Base-by-base conservation (phyloP, 805 yeast species). In the Hanseniaspora occidentalis region DNA sequence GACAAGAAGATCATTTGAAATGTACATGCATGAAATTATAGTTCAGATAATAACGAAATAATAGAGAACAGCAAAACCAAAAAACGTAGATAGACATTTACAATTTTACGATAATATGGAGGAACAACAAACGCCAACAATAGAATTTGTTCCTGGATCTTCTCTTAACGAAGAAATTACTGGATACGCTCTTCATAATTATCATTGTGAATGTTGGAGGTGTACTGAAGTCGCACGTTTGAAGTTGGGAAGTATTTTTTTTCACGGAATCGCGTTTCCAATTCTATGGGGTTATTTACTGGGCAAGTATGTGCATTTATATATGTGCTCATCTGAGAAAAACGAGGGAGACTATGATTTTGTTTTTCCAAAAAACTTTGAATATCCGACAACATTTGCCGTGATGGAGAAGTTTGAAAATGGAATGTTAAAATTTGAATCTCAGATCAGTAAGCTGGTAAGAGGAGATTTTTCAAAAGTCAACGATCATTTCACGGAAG, bases 191-290 rank as follows among this genome's bases (percentile, higher is more conserved):
- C 33, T 23, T 9, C 21, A 25, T 16, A 22, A 34, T 10, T n/a
- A 41, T 17, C 5, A n/a, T 3, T 41, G 43, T 35, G 40, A 10
- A 16, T 41, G 43, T 16, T 6, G 16, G 16, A 16, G 13, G n/a
- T 41, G 43, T 23, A 22, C 6, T 2, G 20, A 17, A 7, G 26
- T 34, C 22, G 5, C 16, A 5, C 4, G 6, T 4, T 17, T 14
- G 6, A 21, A 22, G 10, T 27, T 37, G 1, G 19, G 26, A 18
- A 35, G 18, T n/a, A 14, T 11, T 6, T 41, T 36, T 10, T 16
- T 34, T 3, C 37, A 35, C 22, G 43, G 43, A 3, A 9, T 41
- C 8, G 10, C 37, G 4, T 7, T 37, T 9, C 43, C 43, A 10
- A 2, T 34, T 21, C 2, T 40, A 8, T 40, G 43, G 43, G 8